Conservation (phyloP, 1,284 basidiomycete species). For the Bjerkandera adusta region DNA sequence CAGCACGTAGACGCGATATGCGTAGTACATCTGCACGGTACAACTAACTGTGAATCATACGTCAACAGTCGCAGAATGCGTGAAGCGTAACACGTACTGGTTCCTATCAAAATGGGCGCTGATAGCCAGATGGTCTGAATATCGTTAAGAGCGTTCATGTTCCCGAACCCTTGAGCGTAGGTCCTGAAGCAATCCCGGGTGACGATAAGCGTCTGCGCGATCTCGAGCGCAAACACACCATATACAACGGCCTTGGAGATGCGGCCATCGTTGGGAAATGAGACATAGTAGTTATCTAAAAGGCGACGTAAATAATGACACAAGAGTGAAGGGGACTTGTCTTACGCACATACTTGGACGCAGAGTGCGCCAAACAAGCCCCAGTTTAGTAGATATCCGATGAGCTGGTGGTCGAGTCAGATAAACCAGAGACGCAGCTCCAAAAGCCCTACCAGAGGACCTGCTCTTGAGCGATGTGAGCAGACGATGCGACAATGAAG, state of each 20-base stretch:
- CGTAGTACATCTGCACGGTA: constrained; percentile 29
- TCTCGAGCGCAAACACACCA: constrained; percentile 17
- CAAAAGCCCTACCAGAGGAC: no score
- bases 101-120: constrained; percentile 23
- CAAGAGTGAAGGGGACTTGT: neutral
- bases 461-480: no score
- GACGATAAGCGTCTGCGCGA: constrained; percentile 24
- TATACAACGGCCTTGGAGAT: constrained; percentile 13
- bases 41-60: constrained; percentile 21
- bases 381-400: constrained; percentile 20
- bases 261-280: constrained; percentile 16
- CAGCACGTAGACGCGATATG: constrained; percentile 25
- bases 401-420: no score
- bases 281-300: constrained; percentile 17
- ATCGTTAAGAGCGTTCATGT: constrained; percentile 20
- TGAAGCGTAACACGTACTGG: no score
- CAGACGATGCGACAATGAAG: no score
- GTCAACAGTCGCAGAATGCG: no score
- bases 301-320: neutral
- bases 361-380: constrained; percentile 17
- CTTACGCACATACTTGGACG: constrained; percentile 19
- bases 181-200: constrained; percentile 25
- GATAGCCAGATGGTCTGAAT: constrained; percentile 26
- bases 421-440: no score
- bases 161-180: constrained; percentile 27